Evolutionary conservation across 305 asterid genomes (phyloP).

Genomic region (Fraxinus ornus): DNA sequence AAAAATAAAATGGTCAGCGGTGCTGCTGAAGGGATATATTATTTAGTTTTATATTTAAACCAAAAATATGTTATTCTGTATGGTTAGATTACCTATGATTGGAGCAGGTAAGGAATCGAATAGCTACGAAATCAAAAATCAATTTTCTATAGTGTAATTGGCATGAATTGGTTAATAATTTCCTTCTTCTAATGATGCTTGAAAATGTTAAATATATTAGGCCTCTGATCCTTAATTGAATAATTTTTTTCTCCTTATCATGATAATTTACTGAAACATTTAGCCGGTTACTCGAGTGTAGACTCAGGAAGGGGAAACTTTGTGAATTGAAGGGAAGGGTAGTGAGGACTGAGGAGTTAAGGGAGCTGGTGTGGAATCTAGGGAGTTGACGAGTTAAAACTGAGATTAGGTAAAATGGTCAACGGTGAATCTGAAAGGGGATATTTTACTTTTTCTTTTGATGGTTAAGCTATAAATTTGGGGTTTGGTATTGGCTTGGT

Average conservation of each 20-base stretch:
- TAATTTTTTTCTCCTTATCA: neutral
- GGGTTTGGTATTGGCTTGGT: neutral
- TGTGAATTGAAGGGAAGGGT: neutral
- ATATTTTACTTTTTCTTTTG: neutral
- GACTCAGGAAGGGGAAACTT: neutral
- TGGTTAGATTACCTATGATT: neutral
- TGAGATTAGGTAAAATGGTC: neutral
- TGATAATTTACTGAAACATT: neutral
- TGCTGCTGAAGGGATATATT: neutral
- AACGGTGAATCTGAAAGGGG: neutral
- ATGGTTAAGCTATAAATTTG: neutral
- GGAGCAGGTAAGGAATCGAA: neutral
- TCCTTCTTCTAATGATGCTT: neutral
- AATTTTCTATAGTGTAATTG: neutral
- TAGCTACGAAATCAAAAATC: neutral
- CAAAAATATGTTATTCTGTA: neutral
- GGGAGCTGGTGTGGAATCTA: neutral
- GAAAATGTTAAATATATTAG: neutral
- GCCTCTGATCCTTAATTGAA: neutral
- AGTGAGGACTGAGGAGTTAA: neutral
- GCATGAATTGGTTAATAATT: neutral
- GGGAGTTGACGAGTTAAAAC: neutral
- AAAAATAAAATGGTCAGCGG: neutral
- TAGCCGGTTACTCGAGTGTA: neutral
- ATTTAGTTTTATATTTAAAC: neutral